phyloP scores from a whole-genome alignment of 352 stramenopile genomes.

The Paralagenidium karlingii region DNA sequence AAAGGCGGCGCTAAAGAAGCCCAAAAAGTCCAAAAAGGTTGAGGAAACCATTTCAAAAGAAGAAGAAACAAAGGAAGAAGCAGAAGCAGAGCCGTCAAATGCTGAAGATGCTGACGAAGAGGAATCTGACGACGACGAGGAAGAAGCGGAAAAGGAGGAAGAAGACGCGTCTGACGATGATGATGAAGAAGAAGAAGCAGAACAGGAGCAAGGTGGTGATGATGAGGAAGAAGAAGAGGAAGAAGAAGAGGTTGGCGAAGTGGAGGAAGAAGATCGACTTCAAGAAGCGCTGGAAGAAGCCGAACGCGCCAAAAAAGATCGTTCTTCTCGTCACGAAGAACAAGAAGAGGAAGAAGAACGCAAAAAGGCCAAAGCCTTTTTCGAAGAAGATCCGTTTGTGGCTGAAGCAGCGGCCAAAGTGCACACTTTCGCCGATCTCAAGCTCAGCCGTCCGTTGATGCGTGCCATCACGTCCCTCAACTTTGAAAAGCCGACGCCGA shows the following conservation, averaged over 20 bases:
- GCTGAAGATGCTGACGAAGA: conserved; percentile 5
- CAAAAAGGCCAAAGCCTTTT: conserved; percentile 72
- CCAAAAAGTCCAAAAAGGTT: conserved; percentile 37
- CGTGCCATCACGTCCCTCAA: conserved; percentile 93
- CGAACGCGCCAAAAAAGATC: conserved; percentile 23
- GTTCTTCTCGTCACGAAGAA: conserved; percentile 30
- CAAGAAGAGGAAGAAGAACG: conserved; percentile 62
- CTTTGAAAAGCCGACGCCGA: conserved; percentile 94
- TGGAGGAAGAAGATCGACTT: conserved; percentile 62
- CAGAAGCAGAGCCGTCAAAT: background rate
- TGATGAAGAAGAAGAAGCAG: conserved; percentile 17
- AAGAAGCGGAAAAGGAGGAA: conserved; percentile 6
- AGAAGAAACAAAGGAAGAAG: conserved; percentile 19
- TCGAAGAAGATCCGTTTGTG: conserved; percentile 65
- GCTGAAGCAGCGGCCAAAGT: conserved; percentile 74
- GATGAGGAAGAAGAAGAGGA: conserved; percentile 28
- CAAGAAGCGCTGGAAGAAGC: conserved; percentile 34
- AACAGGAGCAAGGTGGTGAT: conserved; percentile 15
- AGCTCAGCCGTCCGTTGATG: conserved; percentile 94
- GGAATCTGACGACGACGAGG: conserved; percentile 5
- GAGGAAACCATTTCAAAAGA: conserved; percentile 11
- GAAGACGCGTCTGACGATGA: conserved; percentile 15
- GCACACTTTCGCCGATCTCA: conserved; percentile 93
- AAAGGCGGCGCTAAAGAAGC: conserved; percentile 42
- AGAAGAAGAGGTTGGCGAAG: conserved; percentile 41